Percentiles rank a stretch among this genome's conserved stretches.
These are phyloP conservation scores for Filobasidium wieringae DNA, from an alignment of 768 basidiomycete genomes.

Conservation along the genomic window DNA sequence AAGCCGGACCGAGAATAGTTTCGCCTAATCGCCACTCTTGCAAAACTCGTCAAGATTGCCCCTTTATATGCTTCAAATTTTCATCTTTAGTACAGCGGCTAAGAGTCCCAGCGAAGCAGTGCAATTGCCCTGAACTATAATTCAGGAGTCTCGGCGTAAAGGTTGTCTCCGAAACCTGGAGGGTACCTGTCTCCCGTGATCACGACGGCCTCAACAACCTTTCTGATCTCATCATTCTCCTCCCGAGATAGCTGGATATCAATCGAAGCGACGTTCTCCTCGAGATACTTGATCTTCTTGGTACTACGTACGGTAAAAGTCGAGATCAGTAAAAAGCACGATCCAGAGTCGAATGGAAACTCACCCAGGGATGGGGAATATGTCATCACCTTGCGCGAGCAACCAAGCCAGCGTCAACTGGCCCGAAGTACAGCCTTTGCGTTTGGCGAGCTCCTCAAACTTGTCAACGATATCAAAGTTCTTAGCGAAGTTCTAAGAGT, in stretches of 20 bases:
- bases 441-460: constrained; percentile 34
- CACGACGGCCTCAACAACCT: constrained; percentile 33
- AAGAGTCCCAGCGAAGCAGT: too few species aligned
- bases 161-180: background rate
- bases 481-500: constrained; percentile 33
- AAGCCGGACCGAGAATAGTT: too few species aligned
- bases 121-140: too few species aligned
- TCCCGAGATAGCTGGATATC: constrained; percentile 26
- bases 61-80: too few species aligned
- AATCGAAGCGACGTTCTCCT: constrained; percentile 29
- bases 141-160: background rate
- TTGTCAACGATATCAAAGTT: constrained; percentile 39
- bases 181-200: constrained; percentile 20
- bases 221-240: constrained; percentile 27
- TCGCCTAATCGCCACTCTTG: too few species aligned
- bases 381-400: constrained; percentile 29
- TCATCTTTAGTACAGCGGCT: too few species aligned
- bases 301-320: constrained; percentile 17
- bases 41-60: too few species aligned
- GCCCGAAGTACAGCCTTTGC: constrained; percentile 33
- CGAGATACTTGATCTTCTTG: constrained; percentile 23
- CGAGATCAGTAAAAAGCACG: background rate
- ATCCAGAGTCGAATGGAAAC: too few species aligned
- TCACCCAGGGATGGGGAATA: constrained; percentile 25
- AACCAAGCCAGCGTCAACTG: constrained; percentile 41